Conservation (phyloP, 2,329 filamentous ascomycete genomes). For the Neofusicoccum umdonicola region DNA sequence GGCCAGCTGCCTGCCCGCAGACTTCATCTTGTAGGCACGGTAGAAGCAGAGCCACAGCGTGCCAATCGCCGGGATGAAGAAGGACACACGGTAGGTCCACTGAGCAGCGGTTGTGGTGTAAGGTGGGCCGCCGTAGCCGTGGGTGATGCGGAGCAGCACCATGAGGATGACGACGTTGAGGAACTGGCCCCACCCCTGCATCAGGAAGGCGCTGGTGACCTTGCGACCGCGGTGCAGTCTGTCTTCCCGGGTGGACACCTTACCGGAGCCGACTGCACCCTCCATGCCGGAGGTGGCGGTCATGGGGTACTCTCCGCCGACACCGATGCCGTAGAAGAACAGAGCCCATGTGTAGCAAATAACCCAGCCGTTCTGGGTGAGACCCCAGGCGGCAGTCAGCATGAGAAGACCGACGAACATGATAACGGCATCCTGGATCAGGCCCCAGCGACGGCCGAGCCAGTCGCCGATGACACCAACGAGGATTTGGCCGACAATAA, state of each 20-base stretch:
- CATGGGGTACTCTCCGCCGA: constrained; percentile 91
- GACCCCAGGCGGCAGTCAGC: constrained; percentile 87
- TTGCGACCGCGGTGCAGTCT: constrained; percentile 93
- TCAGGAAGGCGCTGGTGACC: constrained; percentile 92
- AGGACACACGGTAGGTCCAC: constrained; percentile 89
- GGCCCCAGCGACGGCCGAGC: constrained; percentile 89
- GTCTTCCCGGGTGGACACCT: constrained; percentile 85
- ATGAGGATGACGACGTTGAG: constrained; percentile 91
- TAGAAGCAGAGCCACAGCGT: constrained; percentile 96
- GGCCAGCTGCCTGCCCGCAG: constrained; percentile 78
- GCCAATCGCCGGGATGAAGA: constrained; percentile 84
- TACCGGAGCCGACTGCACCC: constrained; percentile 79
- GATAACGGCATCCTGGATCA: constrained; percentile 91
- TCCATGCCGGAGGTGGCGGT: constrained; percentile 95
- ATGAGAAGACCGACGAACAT: constrained; percentile 93
- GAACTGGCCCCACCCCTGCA: constrained; percentile 98
- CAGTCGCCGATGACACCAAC: constrained; percentile 79
- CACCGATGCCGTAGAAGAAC: constrained; percentile 78
- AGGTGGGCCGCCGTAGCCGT: constrained; percentile 72
- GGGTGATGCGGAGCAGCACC: constrained; percentile 81
- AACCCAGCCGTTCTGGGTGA: constrained; percentile 87
- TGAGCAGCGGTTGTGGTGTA: constrained; percentile 77
- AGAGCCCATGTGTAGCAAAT: constrained; percentile 95
- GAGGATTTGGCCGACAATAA: constrained; percentile 87
- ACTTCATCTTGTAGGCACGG: constrained; percentile 90